These are phyloP conservation scores for Margaritispora aquatica DNA, from an alignment of 495 filamentous ascomycete species.

Conservation along the genomic window DNA sequence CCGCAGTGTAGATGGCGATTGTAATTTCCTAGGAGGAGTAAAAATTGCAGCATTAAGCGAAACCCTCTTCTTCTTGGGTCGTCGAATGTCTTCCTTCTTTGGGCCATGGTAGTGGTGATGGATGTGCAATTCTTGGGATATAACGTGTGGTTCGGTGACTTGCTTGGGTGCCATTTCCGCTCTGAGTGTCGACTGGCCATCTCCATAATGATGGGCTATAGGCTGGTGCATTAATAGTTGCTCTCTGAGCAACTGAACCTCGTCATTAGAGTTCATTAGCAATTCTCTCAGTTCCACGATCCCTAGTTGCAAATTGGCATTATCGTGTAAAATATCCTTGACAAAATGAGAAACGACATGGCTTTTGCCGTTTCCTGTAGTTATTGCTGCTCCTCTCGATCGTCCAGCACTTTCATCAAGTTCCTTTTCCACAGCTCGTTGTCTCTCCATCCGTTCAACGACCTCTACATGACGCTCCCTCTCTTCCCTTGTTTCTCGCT, in stretches of 20 bases:
- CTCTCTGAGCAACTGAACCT: constrained; percentile 80
- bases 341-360: constrained; percentile 87
- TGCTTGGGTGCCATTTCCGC: constrained; percentile 60
- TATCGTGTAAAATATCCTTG: constrained; percentile 91
- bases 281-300: constrained; percentile 88
- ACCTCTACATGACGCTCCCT: constrained; percentile 76
- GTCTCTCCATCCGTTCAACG: constrained; percentile 71
- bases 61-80: constrained; percentile 65
- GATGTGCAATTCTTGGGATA: constrained; percentile 75
- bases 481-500: constrained; percentile 78
- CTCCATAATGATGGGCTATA: constrained; percentile 33
- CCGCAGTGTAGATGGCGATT: constrained; percentile 18
- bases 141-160: constrained; percentile 29
- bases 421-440: constrained; percentile 66
- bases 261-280: constrained; percentile 88
- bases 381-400: constrained; percentile 68
- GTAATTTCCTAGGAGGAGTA: constrained; percentile 40
- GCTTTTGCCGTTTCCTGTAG: constrained; percentile 48
- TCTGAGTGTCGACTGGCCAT: constrained; percentile 48
- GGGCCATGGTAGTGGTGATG: constrained; percentile 79
- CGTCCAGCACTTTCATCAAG: constrained; percentile 69
- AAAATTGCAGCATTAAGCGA: constrained; percentile 52
- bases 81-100: constrained; percentile 55
- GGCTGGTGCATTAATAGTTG: constrained; percentile 80
- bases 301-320: constrained; percentile 83